Evolutionary conservation across 2,329 filamentous ascomycete species (phyloP).

Genomic region (Ambrosiella cleistominuta): DNA sequence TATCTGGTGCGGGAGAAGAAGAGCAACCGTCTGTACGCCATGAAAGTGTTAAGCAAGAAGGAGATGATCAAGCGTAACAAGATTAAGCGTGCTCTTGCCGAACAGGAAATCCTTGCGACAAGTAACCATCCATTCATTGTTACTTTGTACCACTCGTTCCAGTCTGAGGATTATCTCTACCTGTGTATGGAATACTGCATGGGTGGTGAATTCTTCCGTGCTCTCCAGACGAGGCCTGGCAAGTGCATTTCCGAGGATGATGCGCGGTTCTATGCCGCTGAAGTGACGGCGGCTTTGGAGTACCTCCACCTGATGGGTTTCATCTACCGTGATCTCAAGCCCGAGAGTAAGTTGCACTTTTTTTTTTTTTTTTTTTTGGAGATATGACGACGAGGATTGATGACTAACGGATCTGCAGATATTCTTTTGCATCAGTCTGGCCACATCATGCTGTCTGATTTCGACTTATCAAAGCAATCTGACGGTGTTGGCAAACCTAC

Average conservation of each 20-base stretch:
- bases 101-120: slow-evolving; percentile 94
- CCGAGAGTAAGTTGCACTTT: slow-evolving; percentile 57
- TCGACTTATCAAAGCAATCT: slow-evolving; percentile 95
- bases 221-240: slow-evolving; percentile 84
- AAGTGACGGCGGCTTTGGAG: slow-evolving; percentile 89
- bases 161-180: slow-evolving; percentile 95
- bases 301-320: slow-evolving; percentile 98
- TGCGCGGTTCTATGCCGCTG: slow-evolving; percentile 89
- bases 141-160: slow-evolving; percentile 95
- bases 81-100: slow-evolving; percentile 93
- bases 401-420: slow-evolving; percentile 34
- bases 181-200: slow-evolving; percentile 99
- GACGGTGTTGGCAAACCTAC: slow-evolving; percentile 89
- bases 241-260: slow-evolving; percentile 97
- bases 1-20: slow-evolving; percentile 97
- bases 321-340: slow-evolving; percentile 95
- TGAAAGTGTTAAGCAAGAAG: slow-evolving; percentile 99
- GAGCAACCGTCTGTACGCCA: slow-evolving; percentile 83
- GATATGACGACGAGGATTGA: neutral
- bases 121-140: slow-evolving; percentile 99
- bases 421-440: slow-evolving; percentile 97
- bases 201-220: slow-evolving; percentile 94
- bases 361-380: neutral
- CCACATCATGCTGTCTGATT: slow-evolving; percentile 98
- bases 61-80: slow-evolving; percentile 99